These are phyloP conservation scores for Wickerhamiella pararugosa DNA, from an alignment of 1,139 yeast genomes.

Conservation along the genomic window DNA sequence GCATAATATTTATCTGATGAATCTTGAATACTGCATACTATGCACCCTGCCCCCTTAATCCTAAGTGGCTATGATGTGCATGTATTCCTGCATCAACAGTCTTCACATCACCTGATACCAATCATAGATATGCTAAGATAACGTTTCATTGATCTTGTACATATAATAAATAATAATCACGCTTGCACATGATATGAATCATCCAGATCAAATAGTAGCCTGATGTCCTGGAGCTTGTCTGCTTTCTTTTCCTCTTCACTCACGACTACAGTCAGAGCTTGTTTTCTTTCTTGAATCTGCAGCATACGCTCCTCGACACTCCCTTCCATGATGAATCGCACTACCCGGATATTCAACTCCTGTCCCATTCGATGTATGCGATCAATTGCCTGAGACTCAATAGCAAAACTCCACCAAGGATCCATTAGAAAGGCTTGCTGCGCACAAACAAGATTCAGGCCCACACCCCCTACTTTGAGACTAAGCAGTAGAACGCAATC, in stretches of 20 bases:
- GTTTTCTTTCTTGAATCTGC: conserved; percentile 70
- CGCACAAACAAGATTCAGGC: conserved; percentile 76
- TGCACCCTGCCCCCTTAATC: neutral
- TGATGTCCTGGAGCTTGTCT: conserved; percentile 68
- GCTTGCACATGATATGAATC: neutral
- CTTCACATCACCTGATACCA: too few species aligned
- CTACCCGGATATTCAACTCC: conserved; percentile 51
- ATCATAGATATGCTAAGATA: too few species aligned
- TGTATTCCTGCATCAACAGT: too few species aligned
- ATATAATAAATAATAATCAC: too few species aligned
- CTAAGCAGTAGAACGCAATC: conserved; percentile 54
- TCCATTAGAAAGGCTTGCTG: conserved; percentile 85
- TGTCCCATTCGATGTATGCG: conserved; percentile 90
- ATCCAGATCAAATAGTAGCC: conserved; percentile 44
- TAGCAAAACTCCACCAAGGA: conserved; percentile 97
- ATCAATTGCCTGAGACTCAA: conserved; percentile 91
- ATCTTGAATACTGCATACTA: neutral
- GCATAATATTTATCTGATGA: neutral
- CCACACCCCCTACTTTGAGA: conserved; percentile 91
- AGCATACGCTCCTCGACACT: conserved; percentile 89
- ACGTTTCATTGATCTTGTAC: too few species aligned
- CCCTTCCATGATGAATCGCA: conserved; percentile 65
- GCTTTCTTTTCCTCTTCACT: conserved; percentile 62
- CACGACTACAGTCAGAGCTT: conserved; percentile 71
- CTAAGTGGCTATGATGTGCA: too few species aligned